Base-by-base conservation (phyloP, 1,284 basidiomycete genomes). In the Ustilago lituana region DNA sequence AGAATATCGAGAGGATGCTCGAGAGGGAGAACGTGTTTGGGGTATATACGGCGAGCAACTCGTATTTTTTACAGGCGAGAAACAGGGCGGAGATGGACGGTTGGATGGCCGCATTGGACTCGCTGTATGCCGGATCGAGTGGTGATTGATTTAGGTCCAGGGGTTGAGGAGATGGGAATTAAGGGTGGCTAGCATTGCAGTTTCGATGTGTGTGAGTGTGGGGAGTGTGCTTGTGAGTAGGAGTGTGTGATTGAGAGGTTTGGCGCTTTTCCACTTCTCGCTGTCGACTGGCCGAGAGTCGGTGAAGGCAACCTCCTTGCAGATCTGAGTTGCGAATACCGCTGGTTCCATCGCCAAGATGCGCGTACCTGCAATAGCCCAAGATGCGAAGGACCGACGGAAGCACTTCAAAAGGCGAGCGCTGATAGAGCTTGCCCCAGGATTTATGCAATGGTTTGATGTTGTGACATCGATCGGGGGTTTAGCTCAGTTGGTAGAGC, bases 1-100 rank as follows among this genome's bases (percentile, higher is more conserved):
- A 91, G 23, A 90, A 91, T 70, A 92, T 97, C 80, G 92, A 94
- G 83, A 83, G 84, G 37, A 86, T 98, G 57, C 87, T 96, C 40
- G 91, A 90, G 20, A 64, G 59, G 40, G 35, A 70, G 39, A 35
- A 67, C 41, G 66, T 78, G 17, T 76, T 80, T 31, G 70, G 66
- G 7, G 60, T 74, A n/a, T 79, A 76, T 40, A 74, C 76, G 8
- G 11, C 49, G 5, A 56, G 54, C 40, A 75, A 78, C 51, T 64
- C 56, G 36, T 79, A 74, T 44, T 76, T 75, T 22, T 45, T 79
- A 15, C 76, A 76, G 45, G 74, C 76, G 5, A 45, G 39, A 3
- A 24, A 26, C 9, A 40, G 36, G 3, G 43, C 38, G 41, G 76
- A 78, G 19, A 55, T 60, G 51, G 27, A 70, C n/a, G 49, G 11